Conservation (phyloP, 2,329 filamentous ascomycete species). For the Aspergillus unguis region DNA sequence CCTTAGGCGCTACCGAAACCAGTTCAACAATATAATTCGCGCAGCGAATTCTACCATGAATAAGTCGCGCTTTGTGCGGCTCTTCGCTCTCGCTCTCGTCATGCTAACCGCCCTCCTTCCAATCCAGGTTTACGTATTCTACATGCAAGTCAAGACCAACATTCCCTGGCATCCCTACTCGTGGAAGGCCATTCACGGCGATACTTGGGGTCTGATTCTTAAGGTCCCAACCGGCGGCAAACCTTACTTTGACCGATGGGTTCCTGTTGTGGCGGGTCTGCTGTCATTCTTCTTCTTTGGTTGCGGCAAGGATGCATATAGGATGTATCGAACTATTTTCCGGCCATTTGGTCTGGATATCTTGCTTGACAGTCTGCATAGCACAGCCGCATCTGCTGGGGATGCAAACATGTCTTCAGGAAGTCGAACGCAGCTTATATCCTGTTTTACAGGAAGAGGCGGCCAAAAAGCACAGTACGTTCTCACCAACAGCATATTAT, state of each 20-base stretch:
- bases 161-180: slow-evolving; percentile 45
- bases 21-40: slow-evolving; percentile 56
- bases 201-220: slow-evolving; percentile 49
- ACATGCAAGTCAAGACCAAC: slow-evolving; percentile 37
- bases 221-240: slow-evolving; percentile 46
- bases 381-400: slow-evolving; percentile 13
- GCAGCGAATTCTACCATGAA: slow-evolving; percentile 51
- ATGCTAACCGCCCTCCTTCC: slow-evolving; percentile 57
- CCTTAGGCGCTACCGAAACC: slow-evolving; percentile 57
- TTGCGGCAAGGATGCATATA: slow-evolving; percentile 58
- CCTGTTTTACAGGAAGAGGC: slow-evolving; percentile 12
- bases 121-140: slow-evolving; percentile 51
- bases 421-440: slow-evolving; percentile 28
- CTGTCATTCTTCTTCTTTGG: slow-evolving; percentile 64
- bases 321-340: slow-evolving; percentile 51
- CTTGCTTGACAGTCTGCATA: slow-evolving; percentile 27
- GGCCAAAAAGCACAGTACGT: slow-evolving; percentile 18
- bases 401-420: slow-evolving; percentile 18
- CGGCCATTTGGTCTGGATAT: slow-evolving; percentile 41
- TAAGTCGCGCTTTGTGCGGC: slow-evolving; percentile 60
- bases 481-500: too few relatives aligned
- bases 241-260: slow-evolving; percentile 57
- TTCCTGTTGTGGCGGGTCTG: slow-evolving; percentile 52
- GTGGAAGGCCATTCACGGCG: slow-evolving; percentile 52
- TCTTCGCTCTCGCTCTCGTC: slow-evolving; percentile 47